Base-by-base conservation (phyloP, 331 rosid species). In the Saraca asoca region DNA sequence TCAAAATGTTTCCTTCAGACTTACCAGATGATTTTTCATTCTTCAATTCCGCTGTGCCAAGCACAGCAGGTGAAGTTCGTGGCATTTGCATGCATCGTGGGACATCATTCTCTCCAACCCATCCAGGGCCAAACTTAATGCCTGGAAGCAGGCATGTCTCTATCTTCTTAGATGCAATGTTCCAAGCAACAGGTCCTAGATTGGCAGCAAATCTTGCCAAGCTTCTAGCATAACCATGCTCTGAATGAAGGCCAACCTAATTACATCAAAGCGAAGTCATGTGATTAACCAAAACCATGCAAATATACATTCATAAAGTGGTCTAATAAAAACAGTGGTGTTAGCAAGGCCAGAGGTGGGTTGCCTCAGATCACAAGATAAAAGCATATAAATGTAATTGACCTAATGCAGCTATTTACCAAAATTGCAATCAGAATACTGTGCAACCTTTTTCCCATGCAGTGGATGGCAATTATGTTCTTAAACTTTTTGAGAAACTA, bases 181-280 rank as follows among this genome's bases (percentile, higher is more conserved):
- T 81, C 92, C 92, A 86, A 58, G 85, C 78, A 48, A 79, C 57
- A 7, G 85, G 81, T 44, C 89, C 92, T 19, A 77, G 78, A 69
- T 77, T 66, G 0, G 87, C 89, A 31, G 87, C 82, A 77, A 83
- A 86, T 59, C 78, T 87, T 58, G 92, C 82, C 16, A 86, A 76
- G 79, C 89, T 86, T 67, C 92, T 70, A 18, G 87, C 85, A 58
- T 86, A 86, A 59, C 85, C 84, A 70, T 71, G 73, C 74, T 86
- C 89, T 8, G 78, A 72, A 41, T 76, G 84, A 52, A 86, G 78
- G 20, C 92, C 92, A 15, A 86, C 87, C 92, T 86, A 82, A 76
- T 63, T 57, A 71, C 66, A 59, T 51, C 45, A 58, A 72, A 71
- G 68, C 24, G 41, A 29, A 75, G 77, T 82, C 71, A 80, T 55